Evolutionary conservation across 371 early-diverging fungal genomes (phyloP), one percentile per base, ranked within the genome.

Genomic region (Mucor velutinosus): DNA sequence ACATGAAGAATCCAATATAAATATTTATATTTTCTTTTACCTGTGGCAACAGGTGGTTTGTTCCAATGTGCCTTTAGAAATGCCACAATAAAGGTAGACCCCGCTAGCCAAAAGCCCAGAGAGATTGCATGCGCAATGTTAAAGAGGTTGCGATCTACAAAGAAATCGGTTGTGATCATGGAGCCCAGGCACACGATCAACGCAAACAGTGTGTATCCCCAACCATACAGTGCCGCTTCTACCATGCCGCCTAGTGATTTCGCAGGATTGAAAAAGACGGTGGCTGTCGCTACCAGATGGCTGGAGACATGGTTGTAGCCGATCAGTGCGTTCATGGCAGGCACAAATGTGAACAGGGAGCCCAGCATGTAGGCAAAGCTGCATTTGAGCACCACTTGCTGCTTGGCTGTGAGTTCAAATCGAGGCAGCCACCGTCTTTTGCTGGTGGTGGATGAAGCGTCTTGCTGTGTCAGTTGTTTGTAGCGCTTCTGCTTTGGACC

Each of bases 211-310:
- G 81, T 78, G 58, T 85, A 87, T 3, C 82, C 65, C 25, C 83
- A 72, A 23, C 88, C 88, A 51, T 77, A 83, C 1, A 77, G 62
- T 11, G 86, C 82, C 6, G 88, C 87, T 63, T 91, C 89, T 1
- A 89, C 79, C 77, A 91, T 88, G 5, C 86, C 84, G 7, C 91
- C 91, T 4, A 87, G 60, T 7, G 89, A 70, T 67, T 86, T 88
- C 1, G 88, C 87, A 0, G 91, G 91, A 66, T 86, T 87, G 55
- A 90, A 88, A 66, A 90, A 91, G 10, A 90, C 82, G 0, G 84
- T 84, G 0, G 86, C 81, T 4, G 85, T 81, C 21, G 89, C 89
- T 2, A 86, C 85, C 27, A 91, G 66, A 76, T 89, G 89, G n/a
- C 84, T 85, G 1, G 66, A 57, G 11, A 70, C 62, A 23, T 51